A percentile compares a stretch with the other conserved stretches of the same genome.
phyloP scores from a whole-genome alignment of 345 rosid genomes.

The Murraya koenigii region DNA sequence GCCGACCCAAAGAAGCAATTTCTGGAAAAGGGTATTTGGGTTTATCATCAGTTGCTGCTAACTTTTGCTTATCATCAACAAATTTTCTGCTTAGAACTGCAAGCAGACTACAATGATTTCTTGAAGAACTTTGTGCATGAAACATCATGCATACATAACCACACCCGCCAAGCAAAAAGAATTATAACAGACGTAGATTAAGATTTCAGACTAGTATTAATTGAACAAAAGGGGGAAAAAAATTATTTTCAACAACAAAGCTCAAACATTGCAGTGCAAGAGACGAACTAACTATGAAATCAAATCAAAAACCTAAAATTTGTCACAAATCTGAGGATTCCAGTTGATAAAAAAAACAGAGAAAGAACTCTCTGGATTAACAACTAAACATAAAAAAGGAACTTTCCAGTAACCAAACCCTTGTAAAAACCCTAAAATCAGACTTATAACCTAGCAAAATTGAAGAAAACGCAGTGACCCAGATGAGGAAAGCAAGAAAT shows the following conservation, averaged over 20 bases:
- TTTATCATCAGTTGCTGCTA: constrained; percentile 39
- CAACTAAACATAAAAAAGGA: constrained; percentile 10
- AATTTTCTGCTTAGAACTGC: constrained; percentile 63
- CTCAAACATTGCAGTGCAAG: constrained; percentile 8
- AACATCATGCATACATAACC: constrained; percentile 83
- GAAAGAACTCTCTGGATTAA: constrained; percentile 1
- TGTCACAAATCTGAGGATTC: constrained; percentile 19
- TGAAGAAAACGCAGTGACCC: constrained; percentile 20
- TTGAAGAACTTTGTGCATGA: constrained; percentile 87
- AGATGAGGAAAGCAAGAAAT: constrained; percentile 23
- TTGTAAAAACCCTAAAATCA: constrained; percentile 24
- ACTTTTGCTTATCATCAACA: constrained; percentile 46
- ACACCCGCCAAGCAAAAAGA: constrained; percentile 15
- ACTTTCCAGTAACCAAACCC: constrained; percentile 9
- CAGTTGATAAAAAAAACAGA: constrained; percentile 25
- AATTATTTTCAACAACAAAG: background rate
- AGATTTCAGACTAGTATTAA: background rate
- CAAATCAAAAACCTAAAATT: constrained; percentile 31
- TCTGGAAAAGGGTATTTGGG: constrained; percentile 74
- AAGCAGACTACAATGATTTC: constrained; percentile 83
- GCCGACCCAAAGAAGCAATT: constrained; percentile 80
- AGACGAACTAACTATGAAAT: constrained; percentile 14
- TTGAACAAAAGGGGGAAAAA: background rate
- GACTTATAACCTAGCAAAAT: constrained; percentile 3
- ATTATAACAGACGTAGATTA: background rate